Base-by-base conservation (phyloP, 2,329 filamentous ascomycete species). In the Fusarium verticillioides region DNA sequence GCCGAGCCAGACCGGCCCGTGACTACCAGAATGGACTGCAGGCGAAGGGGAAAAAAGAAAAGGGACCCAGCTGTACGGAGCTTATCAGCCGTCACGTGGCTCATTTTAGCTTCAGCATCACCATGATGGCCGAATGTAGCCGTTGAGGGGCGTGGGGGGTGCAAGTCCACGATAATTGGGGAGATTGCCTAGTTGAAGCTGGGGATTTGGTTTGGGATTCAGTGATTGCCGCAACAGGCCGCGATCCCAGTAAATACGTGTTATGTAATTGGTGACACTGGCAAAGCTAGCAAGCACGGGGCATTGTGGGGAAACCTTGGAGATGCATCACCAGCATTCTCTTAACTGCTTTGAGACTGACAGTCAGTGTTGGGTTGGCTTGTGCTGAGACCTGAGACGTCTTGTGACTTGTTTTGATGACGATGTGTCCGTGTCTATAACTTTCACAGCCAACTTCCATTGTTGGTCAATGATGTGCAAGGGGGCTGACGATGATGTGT, bases 51-150 rank as follows among this genome's bases (percentile, higher is more conserved):
- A 58, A 39, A 56, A 36, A 67, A 16, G 34, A 61, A 28, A 56
- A 46, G 16, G 30, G 68, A 63, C 60, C 61, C 66, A 66, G 62
- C 43, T 70, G 47, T 47, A 69, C 56, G 73, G 75, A 75, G 73
- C 75, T 78, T 78, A 78, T 78, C 76, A 69, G 53, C 62, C 76
- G 69, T 78, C 76, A 78, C 76, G 76, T 78, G 76, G 66, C 56
- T 21, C 13, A 21, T 40, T 59, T 50, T 68, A 68, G 65, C 44
- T 49, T 21, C 30, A 42, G 44, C 39, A 39, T 60, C 34, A 64
- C 26, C 23, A 34, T 32, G 34, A 61, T 57, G 50, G 75, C 76
- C 76, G 76, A 76, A 72, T 70, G 73, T 78, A 78, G 76, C 76
- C 76, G 76, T 67, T 72, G 61, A 60, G 65, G 52, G 56, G 60